These are phyloP conservation scores for Babesia divergens DNA, from an alignment of 169 alveolate species.

Conservation along the genomic window DNA sequence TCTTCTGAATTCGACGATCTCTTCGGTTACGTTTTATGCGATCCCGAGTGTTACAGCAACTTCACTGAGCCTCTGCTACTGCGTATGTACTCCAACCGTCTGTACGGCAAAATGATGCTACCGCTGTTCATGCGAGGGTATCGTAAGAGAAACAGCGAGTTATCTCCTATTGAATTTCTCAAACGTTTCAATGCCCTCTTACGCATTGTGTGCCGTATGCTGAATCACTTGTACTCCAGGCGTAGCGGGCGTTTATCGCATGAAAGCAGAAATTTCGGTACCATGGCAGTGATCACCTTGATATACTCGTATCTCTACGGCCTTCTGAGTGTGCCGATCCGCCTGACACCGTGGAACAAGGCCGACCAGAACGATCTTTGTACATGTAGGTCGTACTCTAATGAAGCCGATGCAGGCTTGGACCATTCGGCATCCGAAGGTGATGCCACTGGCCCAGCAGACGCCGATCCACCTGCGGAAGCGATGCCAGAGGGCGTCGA, in stretches of 20 bases:
- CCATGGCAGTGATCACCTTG: conserved; percentile 34
- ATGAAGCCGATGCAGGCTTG: neutral
- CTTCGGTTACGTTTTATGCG: conserved; percentile 32
- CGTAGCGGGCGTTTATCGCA: neutral
- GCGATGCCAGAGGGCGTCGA: neutral
- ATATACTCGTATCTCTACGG: conserved; percentile 61
- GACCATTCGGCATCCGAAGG: neutral
- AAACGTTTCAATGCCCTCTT: conserved; percentile 35
- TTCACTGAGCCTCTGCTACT: conserved; percentile 50
- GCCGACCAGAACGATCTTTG: neutral
- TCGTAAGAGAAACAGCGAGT: conserved; percentile 14
- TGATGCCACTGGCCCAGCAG: neutral
- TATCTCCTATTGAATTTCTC: conserved; percentile 8
- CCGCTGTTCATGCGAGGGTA: conserved; percentile 19
- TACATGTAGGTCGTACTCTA: neutral
- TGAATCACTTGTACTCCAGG: neutral
- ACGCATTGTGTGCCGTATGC: conserved; percentile 43
- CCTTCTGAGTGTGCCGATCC: conserved; percentile 43
- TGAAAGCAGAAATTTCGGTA: conserved; percentile 22
- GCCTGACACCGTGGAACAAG: conserved; percentile 54
- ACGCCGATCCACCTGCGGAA: neutral
- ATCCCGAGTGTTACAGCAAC: conserved; percentile 30
- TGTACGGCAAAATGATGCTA: conserved; percentile 42
- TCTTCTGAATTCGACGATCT: conserved; percentile 54
- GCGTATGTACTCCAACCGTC: conserved; percentile 36